Evolutionary conservation across 23 red algal species (phyloP).

Genomic region (Cyanidioschyzon merolae): DNA sequence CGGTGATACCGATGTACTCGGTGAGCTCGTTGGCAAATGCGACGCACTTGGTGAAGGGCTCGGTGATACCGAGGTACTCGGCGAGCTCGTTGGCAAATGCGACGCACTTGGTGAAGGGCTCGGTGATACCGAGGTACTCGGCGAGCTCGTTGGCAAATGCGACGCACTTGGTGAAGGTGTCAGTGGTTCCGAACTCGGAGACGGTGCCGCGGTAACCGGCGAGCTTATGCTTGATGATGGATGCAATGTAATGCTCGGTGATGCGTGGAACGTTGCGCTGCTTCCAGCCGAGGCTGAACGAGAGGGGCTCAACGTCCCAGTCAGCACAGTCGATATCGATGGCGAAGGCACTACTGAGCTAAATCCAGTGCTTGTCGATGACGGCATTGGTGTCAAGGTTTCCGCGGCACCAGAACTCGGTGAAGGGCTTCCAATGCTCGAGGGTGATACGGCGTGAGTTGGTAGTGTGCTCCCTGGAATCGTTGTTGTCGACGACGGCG

Average conservation of each 20-base stretch:
- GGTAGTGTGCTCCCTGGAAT: not conserved
- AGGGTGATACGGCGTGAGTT: not conserved
- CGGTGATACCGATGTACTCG: not conserved
- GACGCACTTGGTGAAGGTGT: not conserved
- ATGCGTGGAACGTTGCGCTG: too few species aligned
- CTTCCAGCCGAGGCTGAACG: too few species aligned
- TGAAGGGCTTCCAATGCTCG: not conserved
- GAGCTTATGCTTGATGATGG: not conserved
- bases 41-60: not conserved
- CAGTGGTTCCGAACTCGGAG: not conserved
- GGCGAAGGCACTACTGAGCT: too few species aligned
- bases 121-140: not conserved
- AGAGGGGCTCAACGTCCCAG: too few species aligned
- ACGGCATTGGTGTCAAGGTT: not conserved
- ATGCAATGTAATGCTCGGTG: too few species aligned
- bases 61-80: not conserved
- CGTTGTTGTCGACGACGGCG: not conserved
- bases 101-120: not conserved
- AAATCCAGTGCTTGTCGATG: too few species aligned
- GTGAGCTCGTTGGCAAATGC: not conserved
- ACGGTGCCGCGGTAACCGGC: not conserved
- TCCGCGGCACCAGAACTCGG: not conserved
- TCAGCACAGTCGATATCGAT: too few species aligned
- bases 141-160: not conserved
- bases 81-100: not conserved